A percentile compares a stretch with the other conserved stretches of the same genome.
These are phyloP conservation scores for Turnera subulata DNA, from an alignment of 345 rosid genomes.

Conservation along the genomic window DNA sequence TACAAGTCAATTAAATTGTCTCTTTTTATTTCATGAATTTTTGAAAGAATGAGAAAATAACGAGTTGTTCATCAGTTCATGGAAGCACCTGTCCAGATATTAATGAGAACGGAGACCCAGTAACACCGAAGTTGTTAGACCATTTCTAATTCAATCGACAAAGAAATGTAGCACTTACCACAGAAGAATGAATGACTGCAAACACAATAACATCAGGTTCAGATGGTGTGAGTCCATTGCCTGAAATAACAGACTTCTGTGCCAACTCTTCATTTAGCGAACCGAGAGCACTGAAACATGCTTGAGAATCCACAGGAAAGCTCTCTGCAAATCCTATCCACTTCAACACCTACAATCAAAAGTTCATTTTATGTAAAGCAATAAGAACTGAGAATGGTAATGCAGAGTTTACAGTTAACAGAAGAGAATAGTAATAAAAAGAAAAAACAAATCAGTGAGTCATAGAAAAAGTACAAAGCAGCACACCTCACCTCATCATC, in stretches of 20 bases:
- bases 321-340: slow-evolving; percentile 68
- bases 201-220: slow-evolving; percentile 72
- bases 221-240: slow-evolving; percentile 71
- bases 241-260: slow-evolving; percentile 60
- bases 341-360: slow-evolving; percentile 50
- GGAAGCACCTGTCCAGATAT: no score
- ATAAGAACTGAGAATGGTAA: neutral
- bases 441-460: neutral
- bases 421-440: neutral
- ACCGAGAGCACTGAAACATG: slow-evolving; percentile 40
- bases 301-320: slow-evolving; percentile 43
- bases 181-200: slow-evolving; percentile 56
- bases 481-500: slow-evolving; percentile 44
- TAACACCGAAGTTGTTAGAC: no score
- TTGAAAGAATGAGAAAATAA: no score
- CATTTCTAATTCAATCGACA: no score
- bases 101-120: no score
- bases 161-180: slow-evolving; percentile 43
- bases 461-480: neutral
- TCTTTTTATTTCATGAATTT: no score
- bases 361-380: slow-evolving; percentile 3
- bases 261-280: slow-evolving; percentile 57
- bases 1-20: no score
- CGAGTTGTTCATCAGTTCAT: no score
- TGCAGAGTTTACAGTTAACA: no score